Evolutionary conservation across 805 yeast species (phyloP), one percentile per base, ranked within the genome.

Genomic region (Suhomyces kilbournensis): DNA sequence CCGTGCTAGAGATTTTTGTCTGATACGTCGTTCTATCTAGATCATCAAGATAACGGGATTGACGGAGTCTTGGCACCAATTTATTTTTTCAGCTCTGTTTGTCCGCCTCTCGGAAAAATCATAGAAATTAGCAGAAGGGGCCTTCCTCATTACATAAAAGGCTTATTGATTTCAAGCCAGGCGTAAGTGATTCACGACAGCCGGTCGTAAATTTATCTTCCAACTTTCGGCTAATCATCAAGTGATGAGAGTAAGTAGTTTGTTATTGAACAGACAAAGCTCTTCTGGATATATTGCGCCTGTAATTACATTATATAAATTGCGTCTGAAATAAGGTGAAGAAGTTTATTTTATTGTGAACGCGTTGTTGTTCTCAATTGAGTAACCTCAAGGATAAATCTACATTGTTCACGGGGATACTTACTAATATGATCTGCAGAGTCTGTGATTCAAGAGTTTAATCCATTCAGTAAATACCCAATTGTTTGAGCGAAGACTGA

Each of bases 21-120:
- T n/a, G 46, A 25, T n/a, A 26, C 6, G n/a, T n/a, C n/a, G n/a
- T 14, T 26, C 44, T 38, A 49, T 49, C 52, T 49, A 38, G 52
- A 49, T 49, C 45, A 49, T 49, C 52, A 26, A 49, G 52, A 50
- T 50, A 40, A 46, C 22, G 35, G 17, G 6, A 32, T n/a, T 32
- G 17, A 9, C 35, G 12, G 35, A 14, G 17, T 5, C 17, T 32
- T 14, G 35, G 35, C 35, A 15, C 7, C 9, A 32, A 32, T 9
- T 32, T n/a, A 4, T 32, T n/a, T 32, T 32, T 32, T n/a, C 12
- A 9, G 12, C 8, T 15, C 3, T 38, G 7, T 5, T 19, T 19
- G 15, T 19, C 22, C 23, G 22, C 22, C 42, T n/a, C 4, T 38
- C 22, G 17, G 40, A 35, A 35, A 14, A 10, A 12, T 30, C 3